Conservation (phyloP, 2,329 filamentous ascomycete genomes). For the Fusarium robinianum region DNA sequence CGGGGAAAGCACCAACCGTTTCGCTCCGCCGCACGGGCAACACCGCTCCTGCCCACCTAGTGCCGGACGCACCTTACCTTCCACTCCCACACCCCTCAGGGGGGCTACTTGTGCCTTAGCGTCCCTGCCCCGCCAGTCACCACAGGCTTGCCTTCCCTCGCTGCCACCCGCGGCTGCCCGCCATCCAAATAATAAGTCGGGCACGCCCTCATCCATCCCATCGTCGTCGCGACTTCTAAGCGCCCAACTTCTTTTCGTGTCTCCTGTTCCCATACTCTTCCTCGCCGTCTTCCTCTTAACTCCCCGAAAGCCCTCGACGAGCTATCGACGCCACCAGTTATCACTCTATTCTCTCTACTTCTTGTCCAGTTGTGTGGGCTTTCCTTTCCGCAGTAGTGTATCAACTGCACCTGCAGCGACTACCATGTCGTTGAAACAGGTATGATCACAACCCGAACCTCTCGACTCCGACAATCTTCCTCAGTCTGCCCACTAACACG, state of each 20-base stretch:
- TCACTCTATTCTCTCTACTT: conserved; percentile 8
- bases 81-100: conserved; percentile 5
- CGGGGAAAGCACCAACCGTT: conserved; percentile 23
- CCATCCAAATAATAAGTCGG: conserved; percentile 37
- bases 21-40: conserved; percentile 21
- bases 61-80: conserved; percentile 6
- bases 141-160: conserved; percentile 21
- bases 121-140: conserved; percentile 25
- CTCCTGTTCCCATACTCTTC: conserved; percentile 29
- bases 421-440: conserved; percentile 65
- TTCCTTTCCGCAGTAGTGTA: conserved; percentile 25
- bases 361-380: conserved; percentile 2
- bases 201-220: conserved; percentile 30
- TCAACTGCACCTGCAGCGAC: conserved; percentile 33
- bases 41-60: conserved; percentile 25
- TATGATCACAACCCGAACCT: conserved; percentile 40
- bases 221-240: conserved; percentile 25
- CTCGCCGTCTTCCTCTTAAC: conserved; percentile 23
- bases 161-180: conserved; percentile 26
- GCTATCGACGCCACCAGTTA: too few relatives aligned
- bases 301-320: conserved; percentile 17
- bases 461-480: conserved; percentile 7
- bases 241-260: conserved; percentile 23
- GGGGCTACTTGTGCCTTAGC: conserved; percentile 32
- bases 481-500: conserved; percentile 22